phyloP scores from a whole-genome alignment of 768 basidiomycete genomes.

The Lentinula lateritia region DNA sequence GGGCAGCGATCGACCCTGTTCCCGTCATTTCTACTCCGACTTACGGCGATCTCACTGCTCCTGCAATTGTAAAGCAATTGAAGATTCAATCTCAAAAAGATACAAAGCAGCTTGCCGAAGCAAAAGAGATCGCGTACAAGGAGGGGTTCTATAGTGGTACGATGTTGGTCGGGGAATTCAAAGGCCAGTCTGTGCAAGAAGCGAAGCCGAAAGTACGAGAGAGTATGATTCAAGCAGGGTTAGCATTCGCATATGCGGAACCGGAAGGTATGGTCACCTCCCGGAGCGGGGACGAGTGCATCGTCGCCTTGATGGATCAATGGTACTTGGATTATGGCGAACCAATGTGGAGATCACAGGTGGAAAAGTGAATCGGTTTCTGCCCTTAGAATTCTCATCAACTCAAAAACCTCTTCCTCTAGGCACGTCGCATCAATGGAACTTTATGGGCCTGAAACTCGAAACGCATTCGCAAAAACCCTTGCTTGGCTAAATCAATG shows the following conservation, averaged over 20 bases:
- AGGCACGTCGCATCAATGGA: constrained; percentile 85
- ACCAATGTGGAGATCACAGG: constrained; percentile 76
- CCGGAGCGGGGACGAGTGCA: constrained; percentile 93
- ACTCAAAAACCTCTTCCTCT: background rate
- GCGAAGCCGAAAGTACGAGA: constrained; percentile 88
- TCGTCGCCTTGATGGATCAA: constrained; percentile 97
- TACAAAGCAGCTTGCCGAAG: constrained; percentile 86
- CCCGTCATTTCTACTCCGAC: constrained; percentile 85
- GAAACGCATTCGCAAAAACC: constrained; percentile 86
- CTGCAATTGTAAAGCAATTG: constrained; percentile 75
- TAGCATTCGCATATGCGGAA: constrained; percentile 91
- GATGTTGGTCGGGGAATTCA: constrained; percentile 89
- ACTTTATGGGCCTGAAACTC: constrained; percentile 86
- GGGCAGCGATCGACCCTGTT: constrained; percentile 80
- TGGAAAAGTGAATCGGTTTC: constrained; percentile 60
- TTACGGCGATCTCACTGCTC: constrained; percentile 91
- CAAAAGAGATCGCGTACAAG: constrained; percentile 97
- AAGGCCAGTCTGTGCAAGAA: constrained; percentile 82
- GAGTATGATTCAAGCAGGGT: constrained; percentile 67
- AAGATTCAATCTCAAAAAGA: constrained; percentile 98
- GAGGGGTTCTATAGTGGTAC: constrained; percentile 95
- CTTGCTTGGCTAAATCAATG: constrained; percentile 96
- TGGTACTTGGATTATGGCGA: constrained; percentile 99
- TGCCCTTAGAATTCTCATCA: background rate
- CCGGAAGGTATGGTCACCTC: constrained; percentile 89